Percentiles rank a stretch among this genome's conserved stretches.
These are phyloP conservation scores for Pythium folliculosum DNA, from an alignment of 352 stramenopile species.

Conservation along the genomic window DNA sequence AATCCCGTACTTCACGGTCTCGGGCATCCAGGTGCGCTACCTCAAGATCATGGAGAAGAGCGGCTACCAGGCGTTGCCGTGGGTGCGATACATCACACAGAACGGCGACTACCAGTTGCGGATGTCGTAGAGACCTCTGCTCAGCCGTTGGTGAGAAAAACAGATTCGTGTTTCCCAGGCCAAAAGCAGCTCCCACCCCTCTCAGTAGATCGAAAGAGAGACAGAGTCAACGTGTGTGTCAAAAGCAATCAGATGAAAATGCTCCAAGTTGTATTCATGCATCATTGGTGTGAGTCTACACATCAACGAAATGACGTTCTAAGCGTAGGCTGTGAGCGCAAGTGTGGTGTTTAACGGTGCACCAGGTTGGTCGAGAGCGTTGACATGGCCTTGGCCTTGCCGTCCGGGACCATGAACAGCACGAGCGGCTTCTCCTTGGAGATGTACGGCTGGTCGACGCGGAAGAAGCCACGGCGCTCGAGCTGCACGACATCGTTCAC, in stretches of 20 bases:
- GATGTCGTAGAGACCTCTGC: conserved; percentile 91
- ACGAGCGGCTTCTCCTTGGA: conserved; percentile 90
- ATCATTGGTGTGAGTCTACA: neutral
- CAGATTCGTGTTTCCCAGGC: neutral
- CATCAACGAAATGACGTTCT: neutral
- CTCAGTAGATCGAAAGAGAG: neutral
- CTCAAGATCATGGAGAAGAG: conserved; percentile 99
- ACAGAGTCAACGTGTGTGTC: neutral
- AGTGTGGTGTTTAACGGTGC: conserved; percentile 52
- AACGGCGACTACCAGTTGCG: conserved; percentile 99
- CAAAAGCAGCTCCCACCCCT: neutral
- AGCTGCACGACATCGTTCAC: conserved; percentile 97
- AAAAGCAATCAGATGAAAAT: neutral
- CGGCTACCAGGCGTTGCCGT: conserved; percentile 98
- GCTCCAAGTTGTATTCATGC: neutral
- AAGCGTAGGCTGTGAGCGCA: neutral
- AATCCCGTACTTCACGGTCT: conserved; percentile 96
- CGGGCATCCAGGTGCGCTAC: conserved; percentile 99
- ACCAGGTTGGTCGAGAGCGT: conserved; percentile 86
- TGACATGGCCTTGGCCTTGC: conserved; percentile 92
- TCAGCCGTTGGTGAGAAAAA: conserved; percentile 15
- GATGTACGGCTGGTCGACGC: conserved; percentile 85
- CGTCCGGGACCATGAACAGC: conserved; percentile 99
- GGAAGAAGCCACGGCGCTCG: conserved; percentile 98
- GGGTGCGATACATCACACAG: conserved; percentile 99